Evolutionary conservation across 2,329 filamentous ascomycete species (phyloP).

Genomic region (Penicillium hordei): DNA sequence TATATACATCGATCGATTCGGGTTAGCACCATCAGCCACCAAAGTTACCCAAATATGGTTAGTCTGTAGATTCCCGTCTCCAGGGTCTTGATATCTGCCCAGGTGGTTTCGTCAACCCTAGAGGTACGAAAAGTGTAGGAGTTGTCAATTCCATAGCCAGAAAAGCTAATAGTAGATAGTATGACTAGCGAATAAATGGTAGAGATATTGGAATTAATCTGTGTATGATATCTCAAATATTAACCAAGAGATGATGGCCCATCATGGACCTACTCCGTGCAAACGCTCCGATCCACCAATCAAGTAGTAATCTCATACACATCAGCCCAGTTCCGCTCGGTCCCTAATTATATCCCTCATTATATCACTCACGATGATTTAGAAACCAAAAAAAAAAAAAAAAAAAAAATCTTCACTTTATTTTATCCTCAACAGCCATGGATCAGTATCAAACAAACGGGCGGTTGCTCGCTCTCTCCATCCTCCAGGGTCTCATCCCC

Average conservation of each 20-base stretch:
- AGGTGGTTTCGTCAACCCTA: background rate
- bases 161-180: background rate
- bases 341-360: background rate
- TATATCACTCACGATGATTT: no score
- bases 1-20: background rate
- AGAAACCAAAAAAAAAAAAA: no score
- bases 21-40: background rate
- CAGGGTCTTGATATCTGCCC: background rate
- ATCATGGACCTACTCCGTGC: background rate
- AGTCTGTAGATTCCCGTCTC: background rate
- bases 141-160: background rate
- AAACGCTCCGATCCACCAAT: background rate
- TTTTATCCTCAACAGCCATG: background rate
- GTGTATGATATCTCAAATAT: no score
- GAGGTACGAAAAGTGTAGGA: background rate
- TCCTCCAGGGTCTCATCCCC: constrained; percentile 3
- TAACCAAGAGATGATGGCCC: background rate
- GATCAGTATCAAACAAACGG: background rate
- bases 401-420: background rate
- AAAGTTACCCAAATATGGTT: background rate
- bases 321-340: no score
- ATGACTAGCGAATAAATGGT: background rate
- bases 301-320: background rate
- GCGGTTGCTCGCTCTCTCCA: background rate
- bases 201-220: background rate